A percentile compares a stretch with the other conserved stretches of the same genome.
Evolutionary conservation across 305 asterid species (phyloP).

Genomic region (Fraxinus velutina): DNA sequence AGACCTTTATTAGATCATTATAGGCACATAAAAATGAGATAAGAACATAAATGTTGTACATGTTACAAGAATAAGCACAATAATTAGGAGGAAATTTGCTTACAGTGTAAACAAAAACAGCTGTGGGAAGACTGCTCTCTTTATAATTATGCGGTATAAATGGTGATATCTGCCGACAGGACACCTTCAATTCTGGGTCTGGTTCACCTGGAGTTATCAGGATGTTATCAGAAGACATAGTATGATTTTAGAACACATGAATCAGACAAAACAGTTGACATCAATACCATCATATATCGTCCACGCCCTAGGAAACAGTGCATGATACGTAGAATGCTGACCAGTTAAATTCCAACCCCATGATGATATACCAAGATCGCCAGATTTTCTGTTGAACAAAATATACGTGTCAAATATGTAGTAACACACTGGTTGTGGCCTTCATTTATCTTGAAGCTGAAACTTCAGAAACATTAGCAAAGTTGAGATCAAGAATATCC

Average conservation of each 20-base stretch:
- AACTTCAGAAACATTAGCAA: neutral
- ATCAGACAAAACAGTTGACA: constrained; percentile 3
- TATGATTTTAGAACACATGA: constrained; percentile 11
- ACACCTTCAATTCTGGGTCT: constrained; percentile 89
- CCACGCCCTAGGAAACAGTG: constrained; percentile 97
- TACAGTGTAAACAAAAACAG: constrained; percentile 96
- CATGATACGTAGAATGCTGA: constrained; percentile 99
- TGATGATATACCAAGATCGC: constrained; percentile 89
- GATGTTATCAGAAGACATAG: constrained; percentile 16
- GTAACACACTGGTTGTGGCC: neutral
- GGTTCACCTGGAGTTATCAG: constrained; percentile 75
- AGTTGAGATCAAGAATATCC: neutral
- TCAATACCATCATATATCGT: constrained; percentile 84
- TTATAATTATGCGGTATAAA: constrained; percentile 93
- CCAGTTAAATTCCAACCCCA: constrained; percentile 99
- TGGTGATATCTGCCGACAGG: constrained; percentile 98
- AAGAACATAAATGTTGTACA: neutral
- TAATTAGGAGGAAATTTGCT: constrained; percentile 22
- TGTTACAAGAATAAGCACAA: constrained; percentile 4
- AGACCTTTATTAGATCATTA: neutral
- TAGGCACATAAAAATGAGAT: neutral
- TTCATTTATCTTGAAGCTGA: constrained; percentile 7
- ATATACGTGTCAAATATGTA: constrained; percentile 3
- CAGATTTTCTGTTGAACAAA: constrained; percentile 57
- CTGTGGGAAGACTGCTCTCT: constrained; percentile 97